Evolutionary conservation across 805 yeast species (phyloP).

Genomic region (Barnettozyma siamensis): DNA sequence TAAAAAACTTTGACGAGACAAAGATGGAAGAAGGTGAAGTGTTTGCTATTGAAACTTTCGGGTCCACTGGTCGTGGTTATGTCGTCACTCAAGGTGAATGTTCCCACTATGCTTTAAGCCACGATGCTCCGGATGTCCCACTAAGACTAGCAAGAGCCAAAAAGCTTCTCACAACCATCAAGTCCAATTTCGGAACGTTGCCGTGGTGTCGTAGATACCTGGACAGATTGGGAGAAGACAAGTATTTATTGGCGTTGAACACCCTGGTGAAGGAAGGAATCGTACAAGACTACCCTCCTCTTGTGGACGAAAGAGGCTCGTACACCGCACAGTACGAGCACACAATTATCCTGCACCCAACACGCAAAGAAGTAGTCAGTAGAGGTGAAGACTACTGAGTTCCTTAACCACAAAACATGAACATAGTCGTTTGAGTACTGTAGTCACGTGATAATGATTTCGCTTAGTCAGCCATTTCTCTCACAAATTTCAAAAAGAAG

Average conservation of each 20-base stretch:
- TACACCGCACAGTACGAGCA: constrained; percentile 98
- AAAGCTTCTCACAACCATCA: constrained; percentile 61
- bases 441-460: not conserved
- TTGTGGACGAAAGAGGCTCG: constrained; percentile 74
- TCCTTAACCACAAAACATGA: too few relatives aligned
- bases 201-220: constrained; percentile 96
- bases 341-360: constrained; percentile 85
- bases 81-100: constrained; percentile 86
- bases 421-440: not conserved
- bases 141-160: constrained; percentile 63
- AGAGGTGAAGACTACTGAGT: constrained; percentile 88
- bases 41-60: constrained; percentile 97
- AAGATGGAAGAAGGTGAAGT: constrained; percentile 99
- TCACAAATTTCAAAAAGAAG: too few relatives aligned
- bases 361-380: constrained; percentile 88
- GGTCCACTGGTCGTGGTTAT: constrained; percentile 92
- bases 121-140: constrained; percentile 44
- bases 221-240: constrained; percentile 88
- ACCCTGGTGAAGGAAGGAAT: constrained; percentile 78
- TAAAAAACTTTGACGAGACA: constrained; percentile 86
- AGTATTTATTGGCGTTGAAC: constrained; percentile 81
- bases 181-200: constrained; percentile 82
- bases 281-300: constrained; percentile 93
- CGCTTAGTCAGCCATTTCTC: constrained; percentile 7
- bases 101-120: constrained; percentile 79